Evolutionary conservation across 73 alveolate genomes (phyloP), one percentile per base, ranked within the genome.

Genomic region (Paraurostyla sp.): DNA sequence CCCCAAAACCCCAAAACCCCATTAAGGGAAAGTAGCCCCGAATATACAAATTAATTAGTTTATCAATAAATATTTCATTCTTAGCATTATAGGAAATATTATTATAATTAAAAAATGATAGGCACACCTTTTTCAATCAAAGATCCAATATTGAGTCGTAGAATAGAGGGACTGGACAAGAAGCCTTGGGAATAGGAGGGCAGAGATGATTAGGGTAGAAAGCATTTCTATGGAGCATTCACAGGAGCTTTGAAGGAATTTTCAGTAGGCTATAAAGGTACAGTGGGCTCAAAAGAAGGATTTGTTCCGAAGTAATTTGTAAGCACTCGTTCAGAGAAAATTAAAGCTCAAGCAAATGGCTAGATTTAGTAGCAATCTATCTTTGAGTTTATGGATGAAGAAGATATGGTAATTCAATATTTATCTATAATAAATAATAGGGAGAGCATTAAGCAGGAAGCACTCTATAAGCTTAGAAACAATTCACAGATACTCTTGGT

Each of bases 221-320:
- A 78, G 29, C 89, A 78, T 54, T 78, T 78, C 68, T 78, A 49
- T 35, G 89, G 89, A 20, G 89, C 89, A 7, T 78, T 78, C 78
- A 78, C 89, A 9, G 89, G 89, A 13, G 89, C 89, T n/a, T 27
- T 51, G 30, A 78, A 54, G n/a, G 89, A 78, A 35, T 54, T 22
- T 38, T 78, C 89, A 29, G 89, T 78, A 9, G 89, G 89, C n/a
- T 78, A 78, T 52, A 78, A 78, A 38, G 89, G 89, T 35, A 78
- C 89, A 16, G 89, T 78, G 7, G 89, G 89, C 6, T 78, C 89
- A 29, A 78, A 36, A 54, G 89, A 78, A 52, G 89, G 89, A 20
- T 78, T 46, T 46, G 52, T 27, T 7, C 89, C 89, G 42, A 51
- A 78, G 40, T 50, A 78, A 33, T 78, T 78, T 35, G 80, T 78